Evolutionary conservation across 768 basidiomycete species (phyloP).

Genomic region (Pleurotus tuber-regium): DNA sequence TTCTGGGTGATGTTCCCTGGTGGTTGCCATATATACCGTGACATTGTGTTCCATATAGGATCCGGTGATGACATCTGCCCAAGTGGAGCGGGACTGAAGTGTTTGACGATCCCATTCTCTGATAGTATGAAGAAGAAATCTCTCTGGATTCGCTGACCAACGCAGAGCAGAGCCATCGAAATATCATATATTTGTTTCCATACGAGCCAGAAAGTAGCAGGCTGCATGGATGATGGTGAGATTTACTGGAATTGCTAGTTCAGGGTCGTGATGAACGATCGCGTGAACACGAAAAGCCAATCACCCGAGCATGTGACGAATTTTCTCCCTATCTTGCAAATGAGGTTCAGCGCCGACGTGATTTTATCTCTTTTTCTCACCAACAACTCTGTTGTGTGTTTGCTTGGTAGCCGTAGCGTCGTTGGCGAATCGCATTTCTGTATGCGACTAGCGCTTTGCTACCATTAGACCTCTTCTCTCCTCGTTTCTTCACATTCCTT

Average conservation of each 20-base stretch:
- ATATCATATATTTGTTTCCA: not conserved
- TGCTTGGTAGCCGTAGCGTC: not conserved
- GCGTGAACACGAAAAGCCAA: not conserved
- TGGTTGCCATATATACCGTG: conserved; percentile 1
- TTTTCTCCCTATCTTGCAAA: conserved; percentile 1
- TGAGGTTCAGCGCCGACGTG: not conserved
- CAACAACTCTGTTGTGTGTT: not conserved
- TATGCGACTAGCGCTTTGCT: not conserved
- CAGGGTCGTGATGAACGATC: not conserved
- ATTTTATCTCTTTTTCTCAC: not conserved
- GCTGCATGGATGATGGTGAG: not conserved
- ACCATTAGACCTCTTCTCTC: too few species aligned
- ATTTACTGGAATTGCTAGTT: not conserved
- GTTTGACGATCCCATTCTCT: not conserved
- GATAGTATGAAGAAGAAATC: not conserved
- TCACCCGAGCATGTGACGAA: conserved; percentile 8
- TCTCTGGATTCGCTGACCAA: not conserved
- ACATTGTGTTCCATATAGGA: not conserved
- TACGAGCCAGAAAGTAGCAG: not conserved
- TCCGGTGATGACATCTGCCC: not conserved
- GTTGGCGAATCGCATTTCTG: not conserved
- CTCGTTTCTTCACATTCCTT: not conserved
- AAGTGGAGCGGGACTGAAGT: not conserved
- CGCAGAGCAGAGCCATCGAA: not conserved
- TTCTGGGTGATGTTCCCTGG: not conserved